Base-by-base conservation (phyloP, 176 grass and related monocot species). In the Hordeum marinum region DNA sequence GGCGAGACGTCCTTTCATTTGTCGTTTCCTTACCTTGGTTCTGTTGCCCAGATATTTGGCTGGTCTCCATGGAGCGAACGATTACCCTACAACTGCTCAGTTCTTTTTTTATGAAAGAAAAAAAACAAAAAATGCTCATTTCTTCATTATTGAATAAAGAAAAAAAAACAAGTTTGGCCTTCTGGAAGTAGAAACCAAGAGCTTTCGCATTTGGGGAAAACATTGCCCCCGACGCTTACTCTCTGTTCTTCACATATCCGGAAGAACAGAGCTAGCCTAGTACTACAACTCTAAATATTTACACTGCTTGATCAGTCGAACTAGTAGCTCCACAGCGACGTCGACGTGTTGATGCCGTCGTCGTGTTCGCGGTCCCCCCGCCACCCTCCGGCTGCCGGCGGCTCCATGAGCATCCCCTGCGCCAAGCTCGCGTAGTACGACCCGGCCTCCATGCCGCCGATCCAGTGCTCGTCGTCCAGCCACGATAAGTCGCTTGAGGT, bases 401-500 rank as follows among this genome's bases (percentile, higher is more conserved):
- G 80, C 10, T 88, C 87, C 72, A 90, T 20, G 79, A 93, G 82
- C 82, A 96, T 31, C 17, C 78, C 89, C 87, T 93, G 77, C 10
- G 87, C 84, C 60, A 93, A 54, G 82, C 36, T 91, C 45, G 83
- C 68, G 69, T 95, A 95, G 80, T 95, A 96, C 63, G 78, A 31
- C 42, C 55, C 73, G 31, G 59, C 78, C 66, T 82, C 36, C 91
- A 87, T 92, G 54, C 69, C 88, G 10, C 48, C 75, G 6, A 89
- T 52, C 35, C 42, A 24, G 17, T 75, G 83, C 26, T 9, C 72
- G 37, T 83, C 7, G 52, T 55, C 52, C 18, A 55, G 52, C 18
- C 7, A 60, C 50, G 63, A 54, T 21, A 26, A 9, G 29, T 58
- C 45, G 5, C 11, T 60, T 32, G 46, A 55, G 50, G 1, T 6